These are phyloP conservation scores for Xerocomus cyaneibrunnescens DNA, from an alignment of 1,284 basidiomycete species.

Conservation along the genomic window DNA sequence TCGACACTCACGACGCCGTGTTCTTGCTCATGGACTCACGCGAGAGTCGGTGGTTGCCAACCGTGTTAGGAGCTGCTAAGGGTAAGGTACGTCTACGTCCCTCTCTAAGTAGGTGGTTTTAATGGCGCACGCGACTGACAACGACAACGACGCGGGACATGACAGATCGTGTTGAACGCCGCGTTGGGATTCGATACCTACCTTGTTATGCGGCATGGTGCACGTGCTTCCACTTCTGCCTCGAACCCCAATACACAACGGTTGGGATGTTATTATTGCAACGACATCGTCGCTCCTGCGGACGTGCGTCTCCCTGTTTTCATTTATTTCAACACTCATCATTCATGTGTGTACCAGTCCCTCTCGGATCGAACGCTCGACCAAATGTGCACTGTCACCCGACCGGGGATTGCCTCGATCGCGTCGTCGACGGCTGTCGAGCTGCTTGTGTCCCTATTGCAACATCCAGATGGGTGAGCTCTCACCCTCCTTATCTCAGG, in stretches of 20 bases:
- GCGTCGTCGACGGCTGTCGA: slow-evolving; percentile 93
- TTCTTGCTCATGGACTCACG: slow-evolving; percentile 98
- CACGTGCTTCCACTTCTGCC: slow-evolving; percentile 40
- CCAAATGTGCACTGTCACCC: slow-evolving; percentile 98
- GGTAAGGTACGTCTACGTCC: slow-evolving; percentile 69
- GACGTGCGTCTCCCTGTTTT: slow-evolving; percentile 59
- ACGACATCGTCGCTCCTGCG: slow-evolving; percentile 94
- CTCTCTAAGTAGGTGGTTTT: no score
- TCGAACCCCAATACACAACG: slow-evolving; percentile 34
- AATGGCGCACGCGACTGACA: not conserved
- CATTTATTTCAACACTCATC: no score
- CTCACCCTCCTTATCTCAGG: no score
- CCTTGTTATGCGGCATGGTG: slow-evolving; percentile 96
- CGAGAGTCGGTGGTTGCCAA: slow-evolving; percentile 95
- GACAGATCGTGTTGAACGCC: slow-evolving; percentile 88
- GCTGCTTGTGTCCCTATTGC: slow-evolving; percentile 83
- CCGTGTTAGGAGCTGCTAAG: slow-evolving; percentile 80
- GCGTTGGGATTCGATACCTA: slow-evolving; percentile 96
- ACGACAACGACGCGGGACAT: no score
- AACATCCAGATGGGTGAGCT: slow-evolving; percentile 82
- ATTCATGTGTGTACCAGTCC: slow-evolving; percentile 52
- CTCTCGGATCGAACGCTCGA: slow-evolving; percentile 93
- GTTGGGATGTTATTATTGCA: slow-evolving; percentile 97
- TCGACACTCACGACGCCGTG: slow-evolving; percentile 85
- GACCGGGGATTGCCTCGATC: slow-evolving; percentile 94